Evolutionary conservation across 1,284 basidiomycete species (phyloP).

Genomic region (Irpex rosettiformis): DNA sequence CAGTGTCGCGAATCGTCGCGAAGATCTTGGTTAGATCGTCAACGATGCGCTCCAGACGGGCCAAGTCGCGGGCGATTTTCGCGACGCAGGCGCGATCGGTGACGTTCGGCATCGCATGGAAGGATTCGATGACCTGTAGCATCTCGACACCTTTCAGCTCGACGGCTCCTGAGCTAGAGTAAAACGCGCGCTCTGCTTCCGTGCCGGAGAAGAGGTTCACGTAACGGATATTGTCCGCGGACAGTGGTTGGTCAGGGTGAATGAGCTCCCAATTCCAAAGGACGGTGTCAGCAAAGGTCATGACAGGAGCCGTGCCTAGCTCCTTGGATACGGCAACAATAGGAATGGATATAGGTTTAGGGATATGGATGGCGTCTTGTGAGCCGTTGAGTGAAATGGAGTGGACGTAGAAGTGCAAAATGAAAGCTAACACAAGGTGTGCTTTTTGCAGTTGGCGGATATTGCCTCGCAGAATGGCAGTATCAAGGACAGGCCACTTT

Average conservation of each 20-base stretch:
- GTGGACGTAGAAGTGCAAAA: constrained; percentile 89
- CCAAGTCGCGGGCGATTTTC: constrained; percentile 73
- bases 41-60: constrained; percentile 67
- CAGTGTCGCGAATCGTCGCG: constrained; percentile 65
- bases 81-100: constrained; percentile 67
- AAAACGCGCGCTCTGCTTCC: constrained; percentile 85
- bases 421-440: constrained; percentile 86
- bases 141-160: constrained; percentile 88
- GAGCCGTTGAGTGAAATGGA: constrained; percentile 52
- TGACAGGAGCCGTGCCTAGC: constrained; percentile 85
- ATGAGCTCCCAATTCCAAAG: constrained; percentile 88
- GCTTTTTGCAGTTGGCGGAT: constrained; percentile 73
- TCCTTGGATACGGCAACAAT: constrained; percentile 72
- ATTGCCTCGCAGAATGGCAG: constrained; percentile 47
- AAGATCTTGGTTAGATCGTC: constrained; percentile 72
- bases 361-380: constrained; percentile 52
- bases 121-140: constrained; percentile 85
- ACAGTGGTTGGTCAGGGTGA: constrained; percentile 49
- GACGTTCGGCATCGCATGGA: constrained; percentile 67
- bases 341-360: constrained; percentile 78
- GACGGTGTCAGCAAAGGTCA: constrained; percentile 96
- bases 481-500: constrained; percentile 70
- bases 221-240: constrained; percentile 63
- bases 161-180: constrained; percentile 79
- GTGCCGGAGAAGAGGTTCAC: constrained; percentile 81